Evolutionary conservation across 805 yeast genomes (phyloP).

Genomic region (Cephaloascus fragrans): DNA sequence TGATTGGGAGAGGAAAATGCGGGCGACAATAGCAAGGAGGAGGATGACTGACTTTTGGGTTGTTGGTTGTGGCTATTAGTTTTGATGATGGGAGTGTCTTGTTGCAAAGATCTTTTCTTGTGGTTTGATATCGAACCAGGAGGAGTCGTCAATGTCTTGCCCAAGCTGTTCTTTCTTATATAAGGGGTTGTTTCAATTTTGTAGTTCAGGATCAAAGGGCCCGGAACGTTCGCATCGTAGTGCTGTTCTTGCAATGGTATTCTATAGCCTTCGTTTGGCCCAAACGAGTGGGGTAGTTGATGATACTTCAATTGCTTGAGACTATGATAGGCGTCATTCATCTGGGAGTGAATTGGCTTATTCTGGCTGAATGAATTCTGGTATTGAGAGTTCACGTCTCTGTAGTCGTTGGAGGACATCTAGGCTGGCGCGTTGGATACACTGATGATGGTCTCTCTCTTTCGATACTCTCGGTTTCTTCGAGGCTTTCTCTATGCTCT

Average conservation of each 20-base stretch:
- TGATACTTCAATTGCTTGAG: no score
- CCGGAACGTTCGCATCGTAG: not conserved
- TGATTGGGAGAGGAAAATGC: constrained; percentile 11
- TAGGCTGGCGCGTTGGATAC: no score
- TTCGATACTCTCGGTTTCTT: no score
- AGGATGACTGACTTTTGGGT: constrained; percentile 16
- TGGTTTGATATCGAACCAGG: constrained; percentile 14
- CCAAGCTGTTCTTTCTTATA: constrained; percentile 5
- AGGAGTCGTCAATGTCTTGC: constrained; percentile 9
- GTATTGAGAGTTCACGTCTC: no score
- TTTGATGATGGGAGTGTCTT: constrained; percentile 11
- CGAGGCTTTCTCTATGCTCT: no score
- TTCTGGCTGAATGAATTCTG: no score
- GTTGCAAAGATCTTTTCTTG: constrained; percentile 5
- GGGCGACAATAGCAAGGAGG: constrained; percentile 22
- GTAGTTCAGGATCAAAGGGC: not conserved
- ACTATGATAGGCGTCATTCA: no score
- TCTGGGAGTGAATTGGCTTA: no score
- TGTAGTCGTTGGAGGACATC: no score
- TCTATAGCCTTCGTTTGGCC: not conserved
- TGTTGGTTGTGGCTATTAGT: constrained; percentile 10
- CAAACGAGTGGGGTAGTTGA: no score
- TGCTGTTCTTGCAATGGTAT: not conserved
- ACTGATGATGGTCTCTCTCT: no score
- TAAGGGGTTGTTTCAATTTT: constrained; percentile 1